Evolutionary conservation across 208 protist species (phyloP).

Genomic region (Crithidia mellificae): DNA sequence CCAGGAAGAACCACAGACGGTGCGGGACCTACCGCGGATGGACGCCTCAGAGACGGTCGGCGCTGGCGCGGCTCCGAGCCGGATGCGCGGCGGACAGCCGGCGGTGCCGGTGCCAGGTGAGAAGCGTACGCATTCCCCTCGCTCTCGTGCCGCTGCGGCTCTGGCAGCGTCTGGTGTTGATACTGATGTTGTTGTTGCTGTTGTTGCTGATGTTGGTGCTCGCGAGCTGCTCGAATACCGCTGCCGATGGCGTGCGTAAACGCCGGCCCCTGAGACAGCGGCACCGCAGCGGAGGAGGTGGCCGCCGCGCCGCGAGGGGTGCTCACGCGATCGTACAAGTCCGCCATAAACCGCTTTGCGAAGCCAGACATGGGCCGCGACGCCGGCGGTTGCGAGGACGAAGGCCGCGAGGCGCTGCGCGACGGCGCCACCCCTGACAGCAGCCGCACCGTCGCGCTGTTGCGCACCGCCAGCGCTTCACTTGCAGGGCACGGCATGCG

Average conservation of each 20-base stretch:
- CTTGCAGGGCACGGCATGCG: slow-evolving; percentile 22
- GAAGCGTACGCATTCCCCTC: too few relatives aligned
- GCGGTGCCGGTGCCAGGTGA: not conserved
- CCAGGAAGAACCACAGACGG: not conserved
- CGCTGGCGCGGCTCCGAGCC: slow-evolving; percentile 1
- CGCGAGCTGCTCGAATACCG: slow-evolving; percentile 13
- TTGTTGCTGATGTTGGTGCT: slow-evolving; percentile 3
- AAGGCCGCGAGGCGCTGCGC: not conserved
- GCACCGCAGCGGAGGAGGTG: not conserved
- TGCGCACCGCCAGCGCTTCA: slow-evolving; percentile 27
- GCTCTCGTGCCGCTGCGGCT: too few relatives aligned
- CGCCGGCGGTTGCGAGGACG: slow-evolving; percentile 2
- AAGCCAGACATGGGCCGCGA: slow-evolving; percentile 30
- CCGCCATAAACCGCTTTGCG: slow-evolving; percentile 47
- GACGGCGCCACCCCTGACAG: not conserved
- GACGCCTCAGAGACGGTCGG: not conserved
- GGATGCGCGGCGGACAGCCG: not conserved
- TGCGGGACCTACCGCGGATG: not conserved
- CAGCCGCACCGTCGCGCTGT: slow-evolving; percentile 23
- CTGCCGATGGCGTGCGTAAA: slow-evolving; percentile 6
- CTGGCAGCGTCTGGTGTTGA: not conserved
- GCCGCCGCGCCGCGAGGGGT: not conserved
- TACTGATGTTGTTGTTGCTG: slow-evolving; percentile 11
- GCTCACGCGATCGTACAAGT: slow-evolving; percentile 44
- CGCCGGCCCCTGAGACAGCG: not conserved